These are phyloP conservation scores for Podila minutissima DNA, from an alignment of 192 early-diverging fungal genomes.

Conservation along the genomic window DNA sequence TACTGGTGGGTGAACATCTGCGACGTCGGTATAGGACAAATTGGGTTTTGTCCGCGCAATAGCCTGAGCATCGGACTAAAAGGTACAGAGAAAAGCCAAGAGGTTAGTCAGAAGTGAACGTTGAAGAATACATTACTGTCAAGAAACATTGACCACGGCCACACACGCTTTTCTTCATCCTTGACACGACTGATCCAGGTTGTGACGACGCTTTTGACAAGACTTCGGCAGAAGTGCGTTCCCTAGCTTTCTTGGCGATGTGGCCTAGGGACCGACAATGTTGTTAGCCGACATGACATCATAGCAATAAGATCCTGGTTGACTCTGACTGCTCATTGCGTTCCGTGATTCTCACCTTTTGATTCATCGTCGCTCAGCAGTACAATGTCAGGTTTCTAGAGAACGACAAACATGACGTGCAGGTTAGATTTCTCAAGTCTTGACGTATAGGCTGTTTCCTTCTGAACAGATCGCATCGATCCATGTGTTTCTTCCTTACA, in stretches of 20 bases:
- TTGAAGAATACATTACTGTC: background rate
- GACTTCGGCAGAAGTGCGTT: background rate
- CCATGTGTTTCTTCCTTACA: background rate
- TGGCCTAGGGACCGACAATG: too few species aligned
- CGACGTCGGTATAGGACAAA: too few species aligned
- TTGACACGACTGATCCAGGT: constrained; percentile 6
- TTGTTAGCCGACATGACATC: too few species aligned
- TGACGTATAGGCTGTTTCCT: background rate
- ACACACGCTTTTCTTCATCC: constrained; percentile 33
- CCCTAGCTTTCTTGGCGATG: constrained; percentile 3
- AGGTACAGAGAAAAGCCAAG: background rate
- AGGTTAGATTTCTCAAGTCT: background rate
- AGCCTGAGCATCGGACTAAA: too few species aligned
- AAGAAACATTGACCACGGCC: background rate
- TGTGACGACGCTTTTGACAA: background rate
- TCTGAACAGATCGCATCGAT: background rate
- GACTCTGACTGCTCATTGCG: background rate
- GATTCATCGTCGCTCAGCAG: constrained; percentile 32
- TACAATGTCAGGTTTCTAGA: constrained; percentile 5
- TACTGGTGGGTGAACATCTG: too few species aligned
- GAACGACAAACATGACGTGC: background rate
- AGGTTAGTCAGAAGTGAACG: background rate
- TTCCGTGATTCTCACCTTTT: constrained; percentile 11
- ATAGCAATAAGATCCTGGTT: background rate
- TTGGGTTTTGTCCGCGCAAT: too few species aligned